These are phyloP conservation scores for Asterophora parasitica DNA, from an alignment of 768 basidiomycete species.

Conservation along the genomic window DNA sequence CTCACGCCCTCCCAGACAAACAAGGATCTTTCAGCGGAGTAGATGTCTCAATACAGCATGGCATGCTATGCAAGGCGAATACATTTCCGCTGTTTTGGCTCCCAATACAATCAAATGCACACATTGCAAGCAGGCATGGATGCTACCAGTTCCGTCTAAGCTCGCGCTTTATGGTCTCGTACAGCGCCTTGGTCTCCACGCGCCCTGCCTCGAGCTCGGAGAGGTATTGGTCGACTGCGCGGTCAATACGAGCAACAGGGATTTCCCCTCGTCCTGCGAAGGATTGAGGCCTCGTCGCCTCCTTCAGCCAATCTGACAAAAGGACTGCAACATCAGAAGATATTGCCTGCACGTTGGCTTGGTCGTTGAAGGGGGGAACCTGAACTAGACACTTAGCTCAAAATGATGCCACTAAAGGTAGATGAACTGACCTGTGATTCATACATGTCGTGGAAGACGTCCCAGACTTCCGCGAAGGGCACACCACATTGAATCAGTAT, in stretches of 20 bases:
- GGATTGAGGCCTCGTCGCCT: constrained; percentile 68
- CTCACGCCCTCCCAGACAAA: constrained; percentile 40
- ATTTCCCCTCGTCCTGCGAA: constrained; percentile 59
- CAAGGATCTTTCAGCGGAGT: constrained; percentile 50
- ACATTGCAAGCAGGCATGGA: not conserved
- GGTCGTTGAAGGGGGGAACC: constrained; percentile 83
- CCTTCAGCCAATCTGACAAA: constrained; percentile 77
- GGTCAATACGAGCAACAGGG: constrained; percentile 74
- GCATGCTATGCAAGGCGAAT: constrained; percentile 1
- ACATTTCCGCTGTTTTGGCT: not conserved
- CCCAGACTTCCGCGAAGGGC: constrained; percentile 78
- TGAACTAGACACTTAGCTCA: constrained; percentile 22
- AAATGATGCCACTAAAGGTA: not conserved
- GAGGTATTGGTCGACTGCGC: constrained; percentile 70
- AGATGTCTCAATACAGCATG: constrained; percentile 5
- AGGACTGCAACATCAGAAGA: constrained; percentile 79
- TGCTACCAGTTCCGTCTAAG: constrained; percentile 69
- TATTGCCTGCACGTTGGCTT: constrained; percentile 72
- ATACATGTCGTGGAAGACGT: constrained; percentile 80
- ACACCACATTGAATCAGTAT: constrained; percentile 79
- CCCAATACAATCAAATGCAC: not conserved
- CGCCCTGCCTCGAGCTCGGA: constrained; percentile 60
- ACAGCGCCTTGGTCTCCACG: constrained; percentile 55
- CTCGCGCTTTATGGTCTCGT: constrained; percentile 69
- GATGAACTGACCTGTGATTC: constrained; percentile 71